Base-by-base conservation (phyloP, 768 basidiomycete genomes). In the Sporobolomyces roseus region DNA sequence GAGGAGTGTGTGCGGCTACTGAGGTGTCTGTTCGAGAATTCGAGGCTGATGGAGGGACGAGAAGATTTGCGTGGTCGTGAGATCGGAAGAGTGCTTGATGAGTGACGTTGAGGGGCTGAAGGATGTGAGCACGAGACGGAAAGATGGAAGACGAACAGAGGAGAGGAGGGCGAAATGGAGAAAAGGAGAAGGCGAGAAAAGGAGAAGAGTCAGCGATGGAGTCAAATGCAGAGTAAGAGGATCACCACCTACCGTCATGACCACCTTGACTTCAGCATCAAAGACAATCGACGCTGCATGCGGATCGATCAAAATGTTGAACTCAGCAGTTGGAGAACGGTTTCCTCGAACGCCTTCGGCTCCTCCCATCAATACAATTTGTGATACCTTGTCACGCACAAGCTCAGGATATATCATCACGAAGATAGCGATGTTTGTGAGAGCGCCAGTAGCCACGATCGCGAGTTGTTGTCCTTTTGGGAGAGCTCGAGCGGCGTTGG, bases 301-400 rank as follows among this genome's bases (percentile, higher is more conserved):
- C 12, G 89, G 88, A 80, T 69, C 68, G 35, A 38, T 29, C 21
- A 69, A 3, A 23, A 63, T 45, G 51, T 66, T 61, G 52, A 68
- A 71, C 25, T 61, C 64, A 25, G 66, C 65, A 13, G 85, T 87
- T 19, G 90, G 81, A 12, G 88, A 87, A 36, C 87, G 81, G 75
- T 93, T 93, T 0, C 91, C 91, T 29, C 89, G 76, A n/a, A n/a
- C n/a, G 13, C 91, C 91, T 33, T 90, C 86, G 3, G 86, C 90
- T n/a, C 91, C 91, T 16, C 91, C 91, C 91, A 94, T 93, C 75
- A 91, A 88, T 10, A 90, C 87, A 68, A 90, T 83, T 67, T 88
- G 84, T 66, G 86, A 85, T 8, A 90, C 79, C 14, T 81, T 86
- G 4, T 80, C 80, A 32, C 63, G 50, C 25, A 84, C 69, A 4